Conservation (phyloP, 768 basidiomycete genomes). For the Gloeostereum incarnatum region DNA sequence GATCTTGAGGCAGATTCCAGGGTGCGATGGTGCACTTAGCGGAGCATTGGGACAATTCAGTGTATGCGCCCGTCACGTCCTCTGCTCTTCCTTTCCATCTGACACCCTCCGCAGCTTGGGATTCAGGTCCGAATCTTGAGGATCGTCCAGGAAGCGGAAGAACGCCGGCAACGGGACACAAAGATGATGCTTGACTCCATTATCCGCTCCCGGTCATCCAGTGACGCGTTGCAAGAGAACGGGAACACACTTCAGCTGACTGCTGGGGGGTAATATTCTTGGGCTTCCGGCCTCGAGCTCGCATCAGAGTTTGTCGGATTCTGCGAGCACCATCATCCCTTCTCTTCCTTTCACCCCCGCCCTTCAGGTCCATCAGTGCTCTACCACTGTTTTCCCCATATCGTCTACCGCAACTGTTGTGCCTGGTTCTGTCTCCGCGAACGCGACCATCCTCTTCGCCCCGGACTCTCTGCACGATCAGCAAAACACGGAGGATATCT, state of each 20-base stretch:
- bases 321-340: not conserved
- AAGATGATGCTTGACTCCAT: slow-evolving; percentile 24
- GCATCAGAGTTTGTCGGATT: not conserved
- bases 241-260: not conserved
- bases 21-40: slow-evolving; percentile 41
- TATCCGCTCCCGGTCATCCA: not conserved
- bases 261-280: not conserved
- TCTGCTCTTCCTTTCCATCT: slow-evolving; percentile 3
- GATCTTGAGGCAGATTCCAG: slow-evolving; percentile 39
- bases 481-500: slow-evolving; percentile 39
- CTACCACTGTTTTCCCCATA: not conserved
- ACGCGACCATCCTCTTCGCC: slow-evolving; percentile 12
- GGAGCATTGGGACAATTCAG: slow-evolving; percentile 46
- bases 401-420: not conserved
- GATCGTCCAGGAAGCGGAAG: slow-evolving; percentile 33
- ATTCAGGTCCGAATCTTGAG: slow-evolving; percentile 47
- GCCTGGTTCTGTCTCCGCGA: not conserved
- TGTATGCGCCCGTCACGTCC: slow-evolving; percentile 18
- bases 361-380: slow-evolving; percentile 2
- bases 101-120: slow-evolving; percentile 20
- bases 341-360: not conserved
- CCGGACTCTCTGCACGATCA: slow-evolving; percentile 15
- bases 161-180: slow-evolving; percentile 22
- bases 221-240: not conserved
- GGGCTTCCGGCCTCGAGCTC: not conserved